phyloP scores from a whole-genome alignment of 768 basidiomycete genomes.

The Hygrophoropsis aurantiaca region DNA sequence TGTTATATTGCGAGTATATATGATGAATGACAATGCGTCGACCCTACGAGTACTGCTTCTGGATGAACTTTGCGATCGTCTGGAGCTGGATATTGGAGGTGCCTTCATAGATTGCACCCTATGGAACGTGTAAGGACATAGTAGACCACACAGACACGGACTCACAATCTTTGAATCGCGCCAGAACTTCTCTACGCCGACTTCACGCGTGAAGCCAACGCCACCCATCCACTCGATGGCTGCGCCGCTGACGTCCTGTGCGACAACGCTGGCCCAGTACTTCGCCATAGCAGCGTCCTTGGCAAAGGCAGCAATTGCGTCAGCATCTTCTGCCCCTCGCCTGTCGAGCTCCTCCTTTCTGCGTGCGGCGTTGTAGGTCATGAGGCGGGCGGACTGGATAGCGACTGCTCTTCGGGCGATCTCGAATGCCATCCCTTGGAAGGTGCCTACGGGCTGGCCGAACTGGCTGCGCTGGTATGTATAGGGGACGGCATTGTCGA shows the following conservation, averaged over 20 bases:
- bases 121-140: conserved; percentile 2
- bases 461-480: conserved; percentile 95
- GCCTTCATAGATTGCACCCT: conserved; percentile 92
- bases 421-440: conserved; percentile 96
- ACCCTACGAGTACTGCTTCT: conserved; percentile 80
- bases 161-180: conserved; percentile 94
- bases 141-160: conserved; percentile 12
- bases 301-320: too few relatives aligned
- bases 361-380: conserved; percentile 96
- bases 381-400: conserved; percentile 83
- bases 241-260: conserved; percentile 80
- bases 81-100: conserved; percentile 98
- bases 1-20: neutral
- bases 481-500: conserved; percentile 93
- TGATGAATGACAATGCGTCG: neutral
- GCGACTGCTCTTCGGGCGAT: conserved; percentile 88
- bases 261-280: conserved; percentile 86
- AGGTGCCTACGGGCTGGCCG: conserved; percentile 88
- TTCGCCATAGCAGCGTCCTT: conserved; percentile 99
- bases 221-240: conserved; percentile 98
- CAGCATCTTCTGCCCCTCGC: too few relatives aligned
- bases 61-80: conserved; percentile 91
- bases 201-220: conserved; percentile 89
- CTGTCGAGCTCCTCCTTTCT: conserved; percentile 89
- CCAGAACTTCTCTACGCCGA: conserved; percentile 96